Percentiles rank a stretch among this genome's conserved stretches.
These are phyloP conservation scores for Pichia phayaonensis DNA, from an alignment of 805 yeast species.

Conservation along the genomic window DNA sequence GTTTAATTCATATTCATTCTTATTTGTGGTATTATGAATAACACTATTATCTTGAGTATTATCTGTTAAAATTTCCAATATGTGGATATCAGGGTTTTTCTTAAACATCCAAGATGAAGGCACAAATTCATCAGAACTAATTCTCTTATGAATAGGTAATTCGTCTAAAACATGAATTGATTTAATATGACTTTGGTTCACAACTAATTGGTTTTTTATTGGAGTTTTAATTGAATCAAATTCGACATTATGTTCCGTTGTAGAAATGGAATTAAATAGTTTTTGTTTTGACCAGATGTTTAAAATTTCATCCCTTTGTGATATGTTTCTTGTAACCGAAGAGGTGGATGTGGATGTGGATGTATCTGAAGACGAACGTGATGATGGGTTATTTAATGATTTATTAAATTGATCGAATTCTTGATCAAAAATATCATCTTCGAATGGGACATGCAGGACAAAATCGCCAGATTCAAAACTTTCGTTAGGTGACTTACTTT, in stretches of 20 bases:
- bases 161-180: neutral
- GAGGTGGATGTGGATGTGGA: neutral
- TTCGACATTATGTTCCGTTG: slow-evolving; percentile 9
- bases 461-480: slow-evolving; percentile 20
- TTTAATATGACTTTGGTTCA: neutral
- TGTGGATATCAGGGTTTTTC: neutral
- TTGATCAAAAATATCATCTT: slow-evolving; percentile 30
- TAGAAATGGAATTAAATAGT: slow-evolving; percentile 13
- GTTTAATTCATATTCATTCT: neutral
- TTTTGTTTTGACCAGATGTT: slow-evolving; percentile 31
- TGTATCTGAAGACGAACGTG: slow-evolving; percentile 8
- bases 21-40: neutral
- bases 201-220: neutral
- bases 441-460: slow-evolving; percentile 31
- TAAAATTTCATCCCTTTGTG: slow-evolving; percentile 12
- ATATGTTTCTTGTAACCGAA: slow-evolving; percentile 7
- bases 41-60: neutral
- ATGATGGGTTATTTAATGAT: slow-evolving; percentile 16
- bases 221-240: slow-evolving; percentile 19
- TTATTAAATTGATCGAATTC: slow-evolving; percentile 26
- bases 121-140: slow-evolving; percentile 1
- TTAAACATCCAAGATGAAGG: neutral
- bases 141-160: neutral
- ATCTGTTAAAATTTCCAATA: neutral
- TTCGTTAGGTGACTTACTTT: slow-evolving; percentile 12